Conservation (phyloP, 306 rosid genomes). For the Castanea sativa region DNA sequence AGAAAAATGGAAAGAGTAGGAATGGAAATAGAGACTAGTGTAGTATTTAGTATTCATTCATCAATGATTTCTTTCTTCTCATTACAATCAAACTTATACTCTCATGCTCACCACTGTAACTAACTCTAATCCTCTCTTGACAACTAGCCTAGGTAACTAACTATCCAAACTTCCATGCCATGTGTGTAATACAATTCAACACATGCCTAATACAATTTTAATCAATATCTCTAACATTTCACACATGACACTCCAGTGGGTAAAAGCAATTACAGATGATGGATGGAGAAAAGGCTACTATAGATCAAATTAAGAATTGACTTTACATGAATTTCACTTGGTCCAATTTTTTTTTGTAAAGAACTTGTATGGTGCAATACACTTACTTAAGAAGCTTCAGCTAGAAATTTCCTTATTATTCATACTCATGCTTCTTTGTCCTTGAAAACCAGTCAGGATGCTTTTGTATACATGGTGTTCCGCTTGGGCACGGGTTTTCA, state of each 20-base stretch:
- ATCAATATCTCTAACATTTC: no score
- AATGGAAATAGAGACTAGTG: no score
- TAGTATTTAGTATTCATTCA: no score
- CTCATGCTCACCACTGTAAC: no score
- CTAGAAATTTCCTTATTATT: not conserved
- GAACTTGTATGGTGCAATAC: not conserved
- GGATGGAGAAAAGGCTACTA: not conserved
- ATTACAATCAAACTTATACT: no score
- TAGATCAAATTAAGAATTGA: not conserved
- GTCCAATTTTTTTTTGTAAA: not conserved
- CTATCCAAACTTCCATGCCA: no score
- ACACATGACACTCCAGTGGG: not conserved
- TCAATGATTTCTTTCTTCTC: no score
- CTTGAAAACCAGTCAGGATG: not conserved
- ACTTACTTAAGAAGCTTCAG: not conserved
- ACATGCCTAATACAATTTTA: no score
- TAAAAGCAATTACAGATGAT: not conserved
- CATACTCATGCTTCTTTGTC: not conserved
- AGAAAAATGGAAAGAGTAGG: no score
- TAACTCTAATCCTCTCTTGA: no score
- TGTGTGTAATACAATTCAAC: no score
- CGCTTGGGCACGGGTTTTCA: not conserved
- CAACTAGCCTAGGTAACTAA: no score
- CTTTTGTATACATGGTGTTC: not conserved
- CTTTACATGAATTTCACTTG: not conserved